phyloP scores from a whole-genome alignment of 148 eudicot genomes.

The Cornus controversa region DNA sequence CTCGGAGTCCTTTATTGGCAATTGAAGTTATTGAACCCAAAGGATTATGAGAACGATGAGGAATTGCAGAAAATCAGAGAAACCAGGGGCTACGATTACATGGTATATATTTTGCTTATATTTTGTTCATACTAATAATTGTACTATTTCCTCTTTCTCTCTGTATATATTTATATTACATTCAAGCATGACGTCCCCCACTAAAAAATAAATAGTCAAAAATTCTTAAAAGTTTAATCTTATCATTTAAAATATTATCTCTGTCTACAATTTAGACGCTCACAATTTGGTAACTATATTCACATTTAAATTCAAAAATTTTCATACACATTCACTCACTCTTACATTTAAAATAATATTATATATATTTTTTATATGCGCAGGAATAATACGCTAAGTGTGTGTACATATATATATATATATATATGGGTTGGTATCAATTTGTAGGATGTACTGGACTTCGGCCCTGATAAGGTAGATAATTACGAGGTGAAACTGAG shows the following conservation, averaged over 20 bases:
- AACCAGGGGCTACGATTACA: conserved; percentile 69
- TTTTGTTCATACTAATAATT: not conserved
- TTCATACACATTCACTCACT: too few relatives aligned
- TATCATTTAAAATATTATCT: too few relatives aligned
- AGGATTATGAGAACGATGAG: conserved; percentile 65
- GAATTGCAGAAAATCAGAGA: conserved; percentile 71
- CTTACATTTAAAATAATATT: too few relatives aligned
- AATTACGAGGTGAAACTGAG: conserved; percentile 90
- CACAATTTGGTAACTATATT: too few relatives aligned
- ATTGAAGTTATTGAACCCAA: conserved; percentile 69
- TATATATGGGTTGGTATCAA: not conserved
- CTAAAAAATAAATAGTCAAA: too few relatives aligned
- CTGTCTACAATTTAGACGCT: too few relatives aligned
- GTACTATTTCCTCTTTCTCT: too few relatives aligned
- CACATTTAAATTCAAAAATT: too few relatives aligned
- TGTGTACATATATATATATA: not conserved
- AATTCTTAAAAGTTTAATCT: too few relatives aligned
- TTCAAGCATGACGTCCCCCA: too few relatives aligned
- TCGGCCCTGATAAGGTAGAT: conserved; percentile 88
- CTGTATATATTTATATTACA: not conserved
- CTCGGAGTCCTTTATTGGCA: conserved; percentile 77
- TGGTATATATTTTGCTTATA: conserved; percentile 33
- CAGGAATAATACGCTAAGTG: too few relatives aligned
- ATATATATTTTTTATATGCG: too few relatives aligned
- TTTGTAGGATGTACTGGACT: conserved; percentile 74